Base-by-base conservation (phyloP, 805 yeast genomes). In the Komagataella ulmi region DNA sequence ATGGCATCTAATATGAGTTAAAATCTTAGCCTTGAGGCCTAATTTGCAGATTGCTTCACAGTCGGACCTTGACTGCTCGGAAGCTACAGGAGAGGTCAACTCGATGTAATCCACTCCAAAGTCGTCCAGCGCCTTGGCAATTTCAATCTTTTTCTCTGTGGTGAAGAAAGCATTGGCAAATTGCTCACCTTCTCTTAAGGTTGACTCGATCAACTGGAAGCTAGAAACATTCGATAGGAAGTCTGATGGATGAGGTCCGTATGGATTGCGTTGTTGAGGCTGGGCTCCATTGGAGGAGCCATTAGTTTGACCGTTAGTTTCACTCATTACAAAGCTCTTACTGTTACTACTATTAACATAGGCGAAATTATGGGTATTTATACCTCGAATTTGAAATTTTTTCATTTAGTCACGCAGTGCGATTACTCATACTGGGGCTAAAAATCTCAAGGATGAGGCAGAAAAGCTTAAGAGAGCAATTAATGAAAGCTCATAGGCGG, bases 41-140 rank as follows among this genome's bases (percentile, higher is more conserved):
- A 93, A 77, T 75, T 93, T 91, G 78, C 98, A 93, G 61, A 91
- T 91, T 53, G 98, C 97, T 74, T 93, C 98, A 76, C 98, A 91
- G 70, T 91, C 99, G 55, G 66, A 70, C 66, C 93, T 80, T 54
- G 90, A 80, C 74, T 91, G 98, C 69, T 91, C 98, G 53, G 93
- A 83, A 46, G 99, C 98, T 54, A 95, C 97, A 12, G 99, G 99
- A 3, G 97, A 89, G 17, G 99, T 91, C 66, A 91, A 76, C 72
- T 91, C 99, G 58, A 91, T 93, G 74, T 93, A 91, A 72, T 91
- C 99, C 50, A 90, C 99, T 60, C 99, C 99, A 64, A 91, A 91
- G 62, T 90, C 97, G 69, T 91, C 97, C 54, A 91, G 75, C 3
- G 98, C 98, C 74, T 82, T 89, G 61, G 99, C 99, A 57, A 91